Percentiles rank a stretch among this genome's conserved stretches.
Conservation (phyloP, 2,329 filamentous ascomycete species). For the Colletotrichum sublineola region DNA sequence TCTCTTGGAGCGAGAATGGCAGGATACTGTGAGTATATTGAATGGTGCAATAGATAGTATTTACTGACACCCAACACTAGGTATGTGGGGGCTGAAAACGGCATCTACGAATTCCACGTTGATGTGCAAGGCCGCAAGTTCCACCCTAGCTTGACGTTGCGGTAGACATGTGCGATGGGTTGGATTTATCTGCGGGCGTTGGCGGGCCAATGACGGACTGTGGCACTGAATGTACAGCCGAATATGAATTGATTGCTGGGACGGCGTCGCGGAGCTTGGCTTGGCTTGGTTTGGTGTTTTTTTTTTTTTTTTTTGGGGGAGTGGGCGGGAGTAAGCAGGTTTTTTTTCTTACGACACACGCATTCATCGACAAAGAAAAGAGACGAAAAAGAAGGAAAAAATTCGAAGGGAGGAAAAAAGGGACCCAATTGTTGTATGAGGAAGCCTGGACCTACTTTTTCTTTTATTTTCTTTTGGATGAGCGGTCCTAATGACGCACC, state of each 20-base stretch:
- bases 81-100: constrained; percentile 76
- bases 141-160: constrained; percentile 67
- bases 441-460: not conserved
- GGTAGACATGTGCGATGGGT: constrained; percentile 52
- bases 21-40: constrained; percentile 65
- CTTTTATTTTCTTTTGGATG: not conserved
- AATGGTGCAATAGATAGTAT: constrained; percentile 7
- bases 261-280: constrained; percentile 28
- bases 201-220: constrained; percentile 2
- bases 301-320: not conserved
- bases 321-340: not conserved
- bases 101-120: constrained; percentile 81
- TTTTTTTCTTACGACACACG: not conserved
- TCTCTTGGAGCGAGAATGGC: constrained; percentile 74
- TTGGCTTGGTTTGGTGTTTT: not conserved
- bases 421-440: not conserved
- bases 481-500: not conserved
- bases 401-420: not conserved
- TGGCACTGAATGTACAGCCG: constrained; percentile 4
- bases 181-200: constrained; percentile 17
- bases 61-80: constrained; percentile 55
- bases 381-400: not conserved
- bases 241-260: constrained; percentile 2
- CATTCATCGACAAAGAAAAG: not conserved
- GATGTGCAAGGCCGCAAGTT: constrained; percentile 73